Evolutionary conservation across 768 basidiomycete genomes (phyloP), one percentile per base, ranked within the genome.

Genomic region (Boletus rufocinnamomeus): DNA sequence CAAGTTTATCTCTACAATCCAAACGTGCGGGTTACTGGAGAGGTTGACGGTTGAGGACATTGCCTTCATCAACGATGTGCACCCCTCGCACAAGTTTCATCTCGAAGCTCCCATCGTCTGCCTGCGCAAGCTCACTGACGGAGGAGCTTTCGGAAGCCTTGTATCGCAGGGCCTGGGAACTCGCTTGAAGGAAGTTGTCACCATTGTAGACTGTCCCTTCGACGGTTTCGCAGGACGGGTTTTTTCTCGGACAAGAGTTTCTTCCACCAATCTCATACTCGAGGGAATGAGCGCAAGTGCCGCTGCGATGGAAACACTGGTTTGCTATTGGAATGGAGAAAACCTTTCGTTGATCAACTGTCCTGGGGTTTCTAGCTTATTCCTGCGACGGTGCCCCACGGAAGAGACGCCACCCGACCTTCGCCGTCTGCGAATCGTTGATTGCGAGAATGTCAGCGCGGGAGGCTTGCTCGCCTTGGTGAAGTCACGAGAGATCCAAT

Each of bases 321-420:
- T 54, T 11, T 44, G 59, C 32, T 30, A 48, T n/a, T 61, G 59
- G 59, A 54, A 61, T 11, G 59, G 59, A 19, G 59, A 61, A 41
- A 32, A n/a, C 21, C 41, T 61, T 2, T 53, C 59, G 2, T 3
- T 61, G 27, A 19, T 54, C 58, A 37, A 53, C 35, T 61, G 59
- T 37, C 51, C 41, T 28, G 50, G 51, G 11, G 4, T 61, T 9
- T 53, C 51, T 13, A n/a, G 34, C 35, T 43, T 41, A 23, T 61
- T 61, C 46, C 40, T 61, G 28, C 43, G 16, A 21, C n/a, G 58
- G 25, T n/a, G 51, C 35, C 59, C 44, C 13, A 52, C 28, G 4
- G 9, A 52, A 14, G 57, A 56, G 21, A 56, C 53, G 2, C 58
- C 58, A 25, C 23, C 35, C 32, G 21, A 38, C 23, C 58, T 59